Base-by-base conservation (phyloP, 345 rosid genomes). In the Citrus unshiu region DNA sequence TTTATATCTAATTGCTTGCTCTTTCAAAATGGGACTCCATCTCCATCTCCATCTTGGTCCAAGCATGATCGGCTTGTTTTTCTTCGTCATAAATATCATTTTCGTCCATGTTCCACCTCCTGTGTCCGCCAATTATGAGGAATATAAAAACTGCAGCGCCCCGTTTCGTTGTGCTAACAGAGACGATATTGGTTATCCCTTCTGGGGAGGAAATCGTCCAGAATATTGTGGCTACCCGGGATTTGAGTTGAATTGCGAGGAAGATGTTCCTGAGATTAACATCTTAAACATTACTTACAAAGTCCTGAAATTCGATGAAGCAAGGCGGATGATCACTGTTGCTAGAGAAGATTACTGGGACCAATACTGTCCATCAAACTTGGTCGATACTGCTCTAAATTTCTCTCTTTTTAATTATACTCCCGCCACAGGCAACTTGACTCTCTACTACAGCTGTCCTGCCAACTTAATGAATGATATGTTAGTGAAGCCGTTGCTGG, bases 141-240 rank as follows among this genome's bases (percentile, higher is more conserved):
- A 46, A 56, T 16, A 81, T 46, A 16, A 56, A 3, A 73, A 10
- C 71, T 87, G 89, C 81, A 70, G 10, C 61, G 24, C 35, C 25
- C 34, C 54, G 10, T 76, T 81, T 72, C 25, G 9, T 22, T 87
- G 89, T 34, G 86, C 79, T 32, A 51, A 5, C 29, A 27, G 78
- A 30, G 1, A 4, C 1, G 22, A 29, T 56, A 39, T 84, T 19
- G 27, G 65, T 30, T 86, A 77, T 49, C 87, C 88, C 24, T 83
- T 86, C 84, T 81, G 83, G 83, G 86, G 86, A 4, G 74, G 43
- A 7, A 68, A 72, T 24, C 79, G 86, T 27, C 30, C 76, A 25
- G 22, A 29, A 18, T 77, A 64, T 35, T 73, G 76, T n/a, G 76
- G 76, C 1, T n/a, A 58, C 61, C 76, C 56, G 25, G 61, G 74